Evolutionary conservation across 805 yeast species (phyloP), one percentile per base, ranked within the genome.

Genomic region (Grigorovia transvaalensis): DNA sequence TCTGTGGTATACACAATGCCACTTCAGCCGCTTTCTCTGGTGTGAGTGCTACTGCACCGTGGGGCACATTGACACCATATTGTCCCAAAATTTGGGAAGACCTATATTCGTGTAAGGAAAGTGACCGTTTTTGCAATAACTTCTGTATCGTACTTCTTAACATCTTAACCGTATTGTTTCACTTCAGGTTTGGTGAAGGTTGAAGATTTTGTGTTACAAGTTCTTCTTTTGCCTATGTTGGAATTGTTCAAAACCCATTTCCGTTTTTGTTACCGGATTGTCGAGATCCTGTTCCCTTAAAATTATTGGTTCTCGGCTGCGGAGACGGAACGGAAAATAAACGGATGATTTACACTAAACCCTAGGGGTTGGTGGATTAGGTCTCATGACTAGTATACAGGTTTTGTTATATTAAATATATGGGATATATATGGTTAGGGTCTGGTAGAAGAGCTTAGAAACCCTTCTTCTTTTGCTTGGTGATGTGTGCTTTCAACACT

Each of bases 81-180:
- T 77, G 59, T 69, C 83, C 79, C 64, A 93, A 80, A 53, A 93
- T 73, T 56, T 85, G 85, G 50, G 98, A 96, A 35, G 97, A 87
- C 71, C 97, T 88, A 81, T 72, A 93, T 74, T 93, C 99, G 68
- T 93, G 99, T 60, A 93, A 81, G 17, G 97, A 89, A 62, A 93
- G 75, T 74, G 74, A 75, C 78, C 99, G 88, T 45, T 54, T 65
- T 12, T 33, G n/a, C 33, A 11, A 17, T 1, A 20, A 27, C 19
- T 47, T 23, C 3, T 18, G 12, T 41, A 27, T 2, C 19, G 17
- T 47, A 6, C 35, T 7, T 5, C 20, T 46, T 35, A 15, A 30
- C n/a, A 18, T 45, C 6, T 33, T 23, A 23, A 23, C 27, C 6
- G 3, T 23, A 23, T 23, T 23, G 27, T 6, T n/a, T n/a, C 27